A percentile compares a stretch with the other conserved stretches of the same genome.
phyloP scores from a whole-genome alignment of 192 early-diverging fungal species.

The Paraglomus occultum region DNA sequence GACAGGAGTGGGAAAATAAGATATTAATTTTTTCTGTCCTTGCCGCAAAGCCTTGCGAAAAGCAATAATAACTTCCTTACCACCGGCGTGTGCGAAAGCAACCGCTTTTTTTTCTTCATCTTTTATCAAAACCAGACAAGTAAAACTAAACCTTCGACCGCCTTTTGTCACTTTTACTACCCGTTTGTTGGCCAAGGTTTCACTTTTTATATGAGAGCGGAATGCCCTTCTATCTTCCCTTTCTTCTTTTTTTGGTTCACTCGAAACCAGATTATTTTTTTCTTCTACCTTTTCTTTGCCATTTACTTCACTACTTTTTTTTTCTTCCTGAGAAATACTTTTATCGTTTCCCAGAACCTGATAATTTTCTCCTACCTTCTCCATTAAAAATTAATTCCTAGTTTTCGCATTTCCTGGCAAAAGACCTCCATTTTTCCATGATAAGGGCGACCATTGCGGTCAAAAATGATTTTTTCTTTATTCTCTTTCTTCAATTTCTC shows the following conservation, averaged over 20 bases:
- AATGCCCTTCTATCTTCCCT: too few relatives aligned
- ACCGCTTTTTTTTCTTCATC: conserved; percentile 1
- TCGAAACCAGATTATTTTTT: background rate
- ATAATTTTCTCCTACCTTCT: background rate
- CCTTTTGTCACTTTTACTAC: conserved; percentile 23
- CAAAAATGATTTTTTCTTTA: conserved; percentile 19
- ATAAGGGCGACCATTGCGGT: conserved; percentile 24
- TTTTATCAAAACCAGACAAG: conserved; percentile 17
- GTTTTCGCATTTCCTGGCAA: conserved; percentile 3
- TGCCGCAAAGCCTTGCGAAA: background rate
- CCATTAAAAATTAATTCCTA: conserved; percentile 29
- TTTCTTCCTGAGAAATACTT: background rate
- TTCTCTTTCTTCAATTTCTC: conserved; percentile 8
- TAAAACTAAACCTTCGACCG: conserved; percentile 4
- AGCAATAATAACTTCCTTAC: conserved; percentile 5
- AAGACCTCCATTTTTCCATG: conserved; percentile 7
- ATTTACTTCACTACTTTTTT: background rate
- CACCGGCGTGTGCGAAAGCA: background rate
- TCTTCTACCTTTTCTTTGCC: background rate
- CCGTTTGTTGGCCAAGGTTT: background rate
- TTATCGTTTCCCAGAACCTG: background rate
- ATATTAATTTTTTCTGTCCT: conserved; percentile 12
- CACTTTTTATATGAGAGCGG: background rate
- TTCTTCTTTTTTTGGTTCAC: too few relatives aligned
- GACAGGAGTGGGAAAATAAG: background rate